Evolutionary conservation across 2,329 filamentous ascomycete genomes (phyloP).

Genomic region (Teratosphaeria zuluensis): DNA sequence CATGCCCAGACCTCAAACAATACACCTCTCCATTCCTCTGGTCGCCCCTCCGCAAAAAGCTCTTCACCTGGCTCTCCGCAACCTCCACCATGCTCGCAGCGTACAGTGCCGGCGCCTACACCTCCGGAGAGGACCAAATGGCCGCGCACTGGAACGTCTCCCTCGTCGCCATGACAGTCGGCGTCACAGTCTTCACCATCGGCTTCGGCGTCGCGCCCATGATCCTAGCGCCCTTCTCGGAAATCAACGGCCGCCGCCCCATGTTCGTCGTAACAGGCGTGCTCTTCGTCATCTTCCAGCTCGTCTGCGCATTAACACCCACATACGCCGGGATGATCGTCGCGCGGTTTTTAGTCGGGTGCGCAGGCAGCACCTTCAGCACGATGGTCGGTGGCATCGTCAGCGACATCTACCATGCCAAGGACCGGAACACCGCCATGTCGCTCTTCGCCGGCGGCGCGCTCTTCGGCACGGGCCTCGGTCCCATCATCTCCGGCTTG

Average conservation of each 20-base stretch:
- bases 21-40: slow-evolving; percentile 65
- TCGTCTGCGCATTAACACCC: slow-evolving; percentile 62
- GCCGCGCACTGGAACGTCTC: slow-evolving; percentile 55
- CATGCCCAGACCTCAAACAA: slow-evolving; percentile 54
- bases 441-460: slow-evolving; percentile 73
- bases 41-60: slow-evolving; percentile 57
- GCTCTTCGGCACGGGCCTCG: slow-evolving; percentile 68
- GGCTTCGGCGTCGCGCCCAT: slow-evolving; percentile 80
- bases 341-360: slow-evolving; percentile 65
- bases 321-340: slow-evolving; percentile 65
- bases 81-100: slow-evolving; percentile 67
- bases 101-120: slow-evolving; percentile 73
- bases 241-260: slow-evolving; percentile 77
- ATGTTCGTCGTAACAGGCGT: slow-evolving; percentile 68
- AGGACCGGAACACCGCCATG: slow-evolving; percentile 82
- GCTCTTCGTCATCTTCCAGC: slow-evolving; percentile 61
- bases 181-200: slow-evolving; percentile 71
- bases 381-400: slow-evolving; percentile 91
- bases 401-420: slow-evolving; percentile 70
- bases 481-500: slow-evolving; percentile 61
- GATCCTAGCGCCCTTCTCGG: slow-evolving; percentile 77
- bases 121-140: slow-evolving; percentile 58
- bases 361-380: slow-evolving; percentile 69
- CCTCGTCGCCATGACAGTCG: slow-evolving; percentile 56
- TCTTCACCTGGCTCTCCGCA: slow-evolving; percentile 66